Percentiles rank a stretch among this genome's conserved stretches.
Conservation (phyloP, 2,329 filamentous ascomycete species). For the Curvularia spicifera region DNA sequence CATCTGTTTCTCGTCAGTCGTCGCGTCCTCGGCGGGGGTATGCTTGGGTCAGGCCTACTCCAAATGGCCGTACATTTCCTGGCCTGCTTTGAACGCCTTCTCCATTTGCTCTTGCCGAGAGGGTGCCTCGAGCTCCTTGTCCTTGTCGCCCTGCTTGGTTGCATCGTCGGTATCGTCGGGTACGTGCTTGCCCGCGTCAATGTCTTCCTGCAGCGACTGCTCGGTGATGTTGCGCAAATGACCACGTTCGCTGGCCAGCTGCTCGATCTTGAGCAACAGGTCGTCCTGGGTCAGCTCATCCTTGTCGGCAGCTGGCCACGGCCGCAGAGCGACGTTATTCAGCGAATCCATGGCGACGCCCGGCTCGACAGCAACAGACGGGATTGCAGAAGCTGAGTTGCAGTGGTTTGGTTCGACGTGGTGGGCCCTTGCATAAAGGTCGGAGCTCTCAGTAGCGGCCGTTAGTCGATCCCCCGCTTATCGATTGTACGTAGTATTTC, state of each 20-base stretch:
- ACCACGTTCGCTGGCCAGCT: conserved; percentile 78
- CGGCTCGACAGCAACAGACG: conserved; percentile 4
- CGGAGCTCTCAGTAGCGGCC: conserved; percentile 24
- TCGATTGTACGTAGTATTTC: conserved; percentile 16
- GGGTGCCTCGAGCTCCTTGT: conserved; percentile 48
- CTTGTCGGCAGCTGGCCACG: conserved; percentile 62
- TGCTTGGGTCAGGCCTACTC: conserved; percentile 53
- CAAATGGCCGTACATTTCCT: conserved; percentile 52
- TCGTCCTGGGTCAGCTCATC: conserved; percentile 58
- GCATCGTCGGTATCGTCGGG: conserved; percentile 52
- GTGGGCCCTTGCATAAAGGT: conserved; percentile 29
- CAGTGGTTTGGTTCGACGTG: conserved; percentile 13
- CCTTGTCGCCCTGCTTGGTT: conserved; percentile 54
- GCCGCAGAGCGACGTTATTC: conserved; percentile 64
- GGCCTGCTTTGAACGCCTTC: conserved; percentile 49
- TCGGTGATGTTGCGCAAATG: conserved; percentile 84
- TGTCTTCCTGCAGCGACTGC: conserved; percentile 71
- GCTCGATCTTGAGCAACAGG: conserved; percentile 75
- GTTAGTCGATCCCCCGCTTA: conserved; percentile 18
- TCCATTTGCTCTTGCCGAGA: conserved; percentile 44
- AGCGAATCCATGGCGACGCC: conserved; percentile 35
- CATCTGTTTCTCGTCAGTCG: conserved; percentile 31
- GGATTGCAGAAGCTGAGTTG: conserved; percentile 15
- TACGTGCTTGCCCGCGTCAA: conserved; percentile 56
- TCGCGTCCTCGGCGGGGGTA: conserved; percentile 55